Conservation (phyloP, 768 basidiomycete species). For the Gymnopilus junonius region DNA sequence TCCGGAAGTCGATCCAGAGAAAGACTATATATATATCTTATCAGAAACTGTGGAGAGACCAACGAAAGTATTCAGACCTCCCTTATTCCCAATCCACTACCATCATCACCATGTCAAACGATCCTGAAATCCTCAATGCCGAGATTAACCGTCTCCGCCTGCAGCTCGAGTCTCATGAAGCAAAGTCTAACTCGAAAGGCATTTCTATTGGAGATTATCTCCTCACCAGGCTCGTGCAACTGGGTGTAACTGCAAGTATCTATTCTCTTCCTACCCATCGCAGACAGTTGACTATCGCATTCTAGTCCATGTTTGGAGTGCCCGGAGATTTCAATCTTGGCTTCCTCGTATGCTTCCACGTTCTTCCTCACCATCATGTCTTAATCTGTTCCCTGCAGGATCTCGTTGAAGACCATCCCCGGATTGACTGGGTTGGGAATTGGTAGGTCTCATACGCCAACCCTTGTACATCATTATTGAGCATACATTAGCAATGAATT, state of each 20-base stretch:
- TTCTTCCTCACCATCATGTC: background rate
- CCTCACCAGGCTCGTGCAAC: conserved; percentile 62
- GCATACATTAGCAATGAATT: conserved; percentile 67
- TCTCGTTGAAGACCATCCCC: conserved; percentile 77
- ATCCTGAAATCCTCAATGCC: conserved; percentile 28
- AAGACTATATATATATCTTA: no score
- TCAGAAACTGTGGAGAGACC: background rate
- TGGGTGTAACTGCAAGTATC: conserved; percentile 61
- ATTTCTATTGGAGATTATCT: conserved; percentile 65
- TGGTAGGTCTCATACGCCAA: conserved; percentile 47
- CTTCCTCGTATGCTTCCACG: conserved; percentile 46
- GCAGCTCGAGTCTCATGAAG: conserved; percentile 47
- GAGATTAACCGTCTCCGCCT: conserved; percentile 45
- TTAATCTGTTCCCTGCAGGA: conserved; percentile 51
- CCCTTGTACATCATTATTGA: conserved; percentile 43
- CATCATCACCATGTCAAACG: conserved; percentile 21
- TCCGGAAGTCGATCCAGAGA: background rate
- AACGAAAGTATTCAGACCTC: background rate
- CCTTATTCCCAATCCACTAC: background rate
- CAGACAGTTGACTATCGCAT: conserved; percentile 2
- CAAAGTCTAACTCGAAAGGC: conserved; percentile 40
- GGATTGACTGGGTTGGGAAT: conserved; percentile 87
- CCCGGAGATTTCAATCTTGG: conserved; percentile 90
- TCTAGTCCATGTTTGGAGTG: conserved; percentile 79
- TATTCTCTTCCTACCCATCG: background rate